Evolutionary conservation across 495 filamentous ascomycete species (phyloP), one percentile per base, ranked within the genome.

Genomic region (Podospora fimiseda): DNA sequence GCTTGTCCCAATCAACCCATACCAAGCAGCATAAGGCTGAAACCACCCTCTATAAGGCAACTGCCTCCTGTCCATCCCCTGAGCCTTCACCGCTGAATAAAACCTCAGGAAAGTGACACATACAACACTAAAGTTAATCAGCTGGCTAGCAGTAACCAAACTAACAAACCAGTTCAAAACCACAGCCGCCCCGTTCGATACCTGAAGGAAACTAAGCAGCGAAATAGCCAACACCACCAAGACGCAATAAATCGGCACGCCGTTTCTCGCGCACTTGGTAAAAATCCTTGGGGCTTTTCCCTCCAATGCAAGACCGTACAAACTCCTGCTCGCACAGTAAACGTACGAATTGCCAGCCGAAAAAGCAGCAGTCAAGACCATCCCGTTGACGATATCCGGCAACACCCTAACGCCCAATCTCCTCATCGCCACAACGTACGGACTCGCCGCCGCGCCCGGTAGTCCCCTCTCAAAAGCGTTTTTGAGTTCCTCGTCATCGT

Each of bases 391-490:
- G 50, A 94, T 81, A 60, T 90, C 77, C 1, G 89, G 88, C 2
- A 93, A 71, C 14, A 85, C 70, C 2, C 70, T 68, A 59, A 93
- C 83, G 0, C 74, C 68, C 48, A 92, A 70, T 18, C 87, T 78
- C 60, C 85, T 78, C 89, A 94, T 93, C 14, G 88, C 86, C 55
- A 95, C 81, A n/a, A 94, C 88, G 66, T 92, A 92, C 0, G 88
- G 88, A 33, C 81, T 86, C n/a, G 87, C 85, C 21, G 77, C 77
- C 1, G 87, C 88, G 22, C 83, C 82, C 0, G 82, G 66, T 2
- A 64, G 62, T 37, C 72, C 76, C 3, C 71, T 69, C 14, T 59
- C 64, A 60, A 88, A 76, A 27, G 75, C 78, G n/a, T 68, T 70
- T 13, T 59, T 62, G 61, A 89, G 72, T 22, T 72, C 75, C 13